Conservation (phyloP, 202 grass and related monocot species). For the Zizania palustris region DNA sequence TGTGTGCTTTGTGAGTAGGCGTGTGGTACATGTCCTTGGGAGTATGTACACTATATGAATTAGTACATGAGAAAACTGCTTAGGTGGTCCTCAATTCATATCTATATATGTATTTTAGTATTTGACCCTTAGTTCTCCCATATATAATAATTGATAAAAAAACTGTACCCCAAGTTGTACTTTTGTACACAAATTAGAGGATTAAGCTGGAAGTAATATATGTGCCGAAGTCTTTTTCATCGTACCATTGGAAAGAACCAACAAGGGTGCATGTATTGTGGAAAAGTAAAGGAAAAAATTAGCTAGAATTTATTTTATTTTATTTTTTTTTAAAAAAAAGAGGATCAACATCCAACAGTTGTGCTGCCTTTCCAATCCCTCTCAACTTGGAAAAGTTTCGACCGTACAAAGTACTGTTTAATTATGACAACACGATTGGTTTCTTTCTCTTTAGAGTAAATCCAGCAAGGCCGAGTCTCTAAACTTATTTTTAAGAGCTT, state of each 20-base stretch:
- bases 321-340: conserved; percentile 6
- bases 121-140: not conserved
- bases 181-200: not conserved
- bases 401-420: conserved; percentile 24
- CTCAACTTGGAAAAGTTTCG: not conserved
- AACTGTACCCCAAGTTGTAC: not conserved
- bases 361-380: not conserved
- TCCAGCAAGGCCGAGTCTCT: too few relatives aligned
- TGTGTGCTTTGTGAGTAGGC: not conserved
- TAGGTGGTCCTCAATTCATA: not conserved
- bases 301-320: too few relatives aligned
- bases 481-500: too few relatives aligned
- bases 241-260: conserved; percentile 18
- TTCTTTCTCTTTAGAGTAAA: not conserved
- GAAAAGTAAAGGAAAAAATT: not conserved
- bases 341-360: conserved; percentile 4
- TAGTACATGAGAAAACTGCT: not conserved
- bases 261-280: conserved; percentile 30
- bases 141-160: not conserved
- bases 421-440: conserved; percentile 15
- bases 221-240: not conserved
- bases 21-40: not conserved
- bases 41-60: not conserved
- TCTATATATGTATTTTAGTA: not conserved
- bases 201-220: not conserved